Evolutionary conservation across 495 filamentous ascomycete species (phyloP).

Genomic region (Xylaria cubensis): DNA sequence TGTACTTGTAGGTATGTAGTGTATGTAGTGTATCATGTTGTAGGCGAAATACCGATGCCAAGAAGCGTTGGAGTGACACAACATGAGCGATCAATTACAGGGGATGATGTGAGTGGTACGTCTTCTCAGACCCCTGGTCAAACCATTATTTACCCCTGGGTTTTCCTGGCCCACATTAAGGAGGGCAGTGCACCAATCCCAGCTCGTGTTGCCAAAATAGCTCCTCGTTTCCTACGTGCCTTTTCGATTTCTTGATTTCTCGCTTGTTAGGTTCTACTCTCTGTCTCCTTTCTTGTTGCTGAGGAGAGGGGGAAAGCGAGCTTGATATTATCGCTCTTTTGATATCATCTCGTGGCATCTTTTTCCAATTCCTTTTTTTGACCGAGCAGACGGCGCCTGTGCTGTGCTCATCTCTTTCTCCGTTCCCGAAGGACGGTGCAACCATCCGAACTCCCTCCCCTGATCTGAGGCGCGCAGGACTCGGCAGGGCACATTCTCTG

Average conservation of each 20-base stretch:
- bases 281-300: slow-evolving; percentile 4
- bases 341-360: slow-evolving; percentile 14
- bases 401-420: slow-evolving; percentile 35
- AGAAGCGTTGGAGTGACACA: slow-evolving; percentile 14
- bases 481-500: slow-evolving; percentile 39
- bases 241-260: slow-evolving; percentile 7
- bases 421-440: slow-evolving; percentile 26
- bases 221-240: slow-evolving; percentile 16
- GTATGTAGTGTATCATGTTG: not conserved
- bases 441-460: slow-evolving; percentile 35
- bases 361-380: slow-evolving; percentile 8
- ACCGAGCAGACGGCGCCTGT: not conserved
- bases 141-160: slow-evolving; percentile 17
- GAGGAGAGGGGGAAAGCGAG: slow-evolving; percentile 8
- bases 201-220: slow-evolving; percentile 25
- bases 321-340: slow-evolving; percentile 23
- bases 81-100: slow-evolving; percentile 14
- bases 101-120: slow-evolving; percentile 5
- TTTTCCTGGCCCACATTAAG: slow-evolving; percentile 11
- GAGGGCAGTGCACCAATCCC: slow-evolving; percentile 25
- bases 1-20: not conserved
- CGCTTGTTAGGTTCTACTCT: not conserved
- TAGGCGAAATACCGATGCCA: slow-evolving; percentile 2
- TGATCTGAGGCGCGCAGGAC: slow-evolving; percentile 39
- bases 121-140: slow-evolving; percentile 13